Evolutionary conservation across 768 basidiomycete species (phyloP).

Genomic region (Sporobolomyces phaffii): DNA sequence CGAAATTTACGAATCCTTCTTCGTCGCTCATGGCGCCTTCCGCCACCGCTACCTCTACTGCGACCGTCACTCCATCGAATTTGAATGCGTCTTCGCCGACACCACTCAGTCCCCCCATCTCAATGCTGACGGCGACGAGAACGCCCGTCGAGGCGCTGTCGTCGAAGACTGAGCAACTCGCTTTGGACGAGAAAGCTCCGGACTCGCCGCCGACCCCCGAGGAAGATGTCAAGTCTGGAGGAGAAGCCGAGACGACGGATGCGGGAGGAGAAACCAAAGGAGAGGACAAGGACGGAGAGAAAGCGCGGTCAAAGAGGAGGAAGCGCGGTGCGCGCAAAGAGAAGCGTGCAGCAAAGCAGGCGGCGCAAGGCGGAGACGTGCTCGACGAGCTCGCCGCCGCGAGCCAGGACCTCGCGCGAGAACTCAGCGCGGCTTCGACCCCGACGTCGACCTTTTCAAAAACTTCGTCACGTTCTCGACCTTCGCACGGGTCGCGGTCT

Average conservation of each 20-base stretch:
- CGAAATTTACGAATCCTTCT: slow-evolving; percentile 28
- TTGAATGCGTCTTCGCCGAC: slow-evolving; percentile 5
- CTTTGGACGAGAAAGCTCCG: background rate
- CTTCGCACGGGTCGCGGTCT: slow-evolving; percentile 1
- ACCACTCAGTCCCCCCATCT: background rate
- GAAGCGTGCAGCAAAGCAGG: slow-evolving; percentile 33
- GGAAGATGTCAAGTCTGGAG: background rate
- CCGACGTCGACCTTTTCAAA: background rate
- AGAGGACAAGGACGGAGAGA: slow-evolving; percentile 8
- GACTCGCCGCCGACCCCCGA: slow-evolving; percentile 5
- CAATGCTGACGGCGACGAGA: slow-evolving; percentile 6
- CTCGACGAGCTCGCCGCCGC: slow-evolving; percentile 31
- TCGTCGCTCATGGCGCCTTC: background rate
- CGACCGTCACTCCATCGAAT: background rate
- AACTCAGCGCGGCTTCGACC: slow-evolving; percentile 32
- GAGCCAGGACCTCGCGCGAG: slow-evolving; percentile 38
- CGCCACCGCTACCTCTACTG: background rate
- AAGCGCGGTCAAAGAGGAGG: slow-evolving; percentile 16
- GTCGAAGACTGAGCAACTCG: slow-evolving; percentile 4
- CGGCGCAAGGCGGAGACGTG: slow-evolving; percentile 5
- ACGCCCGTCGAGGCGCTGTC: background rate
- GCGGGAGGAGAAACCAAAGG: background rate
- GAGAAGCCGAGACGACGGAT: slow-evolving; percentile 7
- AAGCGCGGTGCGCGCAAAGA: slow-evolving; percentile 36
- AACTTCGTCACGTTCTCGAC: slow-evolving; percentile 3